phyloP scores from a whole-genome alignment of 768 basidiomycete genomes.

The Mrakia gelida region DNA sequence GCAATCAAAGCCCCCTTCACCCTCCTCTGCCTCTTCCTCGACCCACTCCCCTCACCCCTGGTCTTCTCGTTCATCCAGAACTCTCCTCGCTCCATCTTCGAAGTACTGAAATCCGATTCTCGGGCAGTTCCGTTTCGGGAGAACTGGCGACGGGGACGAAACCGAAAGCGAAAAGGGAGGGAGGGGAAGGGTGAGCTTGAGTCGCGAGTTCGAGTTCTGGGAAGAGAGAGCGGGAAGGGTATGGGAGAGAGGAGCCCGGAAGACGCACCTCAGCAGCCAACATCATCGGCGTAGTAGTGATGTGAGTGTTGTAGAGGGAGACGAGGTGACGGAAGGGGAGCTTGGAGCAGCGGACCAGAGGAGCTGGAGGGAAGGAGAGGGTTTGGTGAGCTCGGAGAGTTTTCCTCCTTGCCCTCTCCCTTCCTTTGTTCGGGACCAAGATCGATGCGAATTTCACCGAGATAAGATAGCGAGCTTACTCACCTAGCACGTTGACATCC shows the following conservation, averaged over 20 bases:
- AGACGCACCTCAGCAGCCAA: constrained; percentile 33
- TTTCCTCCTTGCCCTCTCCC: not conserved
- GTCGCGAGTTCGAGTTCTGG: not conserved
- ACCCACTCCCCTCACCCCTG: constrained; percentile 13
- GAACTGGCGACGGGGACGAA: constrained; percentile 42
- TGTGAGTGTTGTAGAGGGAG: constrained; percentile 49
- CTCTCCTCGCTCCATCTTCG: constrained; percentile 46
- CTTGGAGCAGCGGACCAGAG: constrained; percentile 50
- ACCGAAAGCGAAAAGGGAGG: not conserved
- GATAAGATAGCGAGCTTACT: not conserved
- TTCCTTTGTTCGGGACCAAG: not conserved
- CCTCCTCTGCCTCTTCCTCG: constrained; percentile 7
- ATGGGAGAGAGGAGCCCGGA: not conserved
- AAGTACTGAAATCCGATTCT: constrained; percentile 49
- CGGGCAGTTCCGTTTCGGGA: constrained; percentile 48
- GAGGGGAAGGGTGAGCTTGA: too few species aligned
- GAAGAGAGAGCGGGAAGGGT: not conserved
- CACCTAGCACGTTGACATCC: constrained; percentile 45
- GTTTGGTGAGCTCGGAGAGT: not conserved
- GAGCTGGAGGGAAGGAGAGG: constrained; percentile 36
- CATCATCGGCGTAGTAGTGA: constrained; percentile 53
- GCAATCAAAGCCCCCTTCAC: constrained; percentile 48
- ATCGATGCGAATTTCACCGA: not conserved
- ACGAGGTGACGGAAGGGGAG: constrained; percentile 50
- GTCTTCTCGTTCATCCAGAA: constrained; percentile 45